A percentile compares a stretch with the other conserved stretches of the same genome.
These are phyloP conservation scores for Calonectria montana DNA, from an alignment of 2,329 filamentous ascomycete species.

Conservation along the genomic window DNA sequence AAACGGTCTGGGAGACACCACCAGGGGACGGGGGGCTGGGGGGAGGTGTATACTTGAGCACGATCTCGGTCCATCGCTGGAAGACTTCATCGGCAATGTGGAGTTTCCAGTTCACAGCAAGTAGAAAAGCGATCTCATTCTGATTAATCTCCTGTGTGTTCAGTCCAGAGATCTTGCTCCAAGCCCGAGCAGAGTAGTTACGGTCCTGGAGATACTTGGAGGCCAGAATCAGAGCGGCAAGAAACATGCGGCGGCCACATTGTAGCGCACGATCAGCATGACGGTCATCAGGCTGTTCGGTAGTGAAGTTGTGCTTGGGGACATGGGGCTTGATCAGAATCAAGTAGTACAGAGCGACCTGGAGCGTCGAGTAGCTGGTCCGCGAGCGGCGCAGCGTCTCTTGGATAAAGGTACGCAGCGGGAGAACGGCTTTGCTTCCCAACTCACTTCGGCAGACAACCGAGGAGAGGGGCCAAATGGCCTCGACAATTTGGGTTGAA, in stretches of 20 bases:
- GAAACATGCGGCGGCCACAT: slow-evolving; percentile 97
- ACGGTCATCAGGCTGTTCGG: slow-evolving; percentile 82
- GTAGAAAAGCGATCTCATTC: slow-evolving; percentile 92
- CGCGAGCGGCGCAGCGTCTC: slow-evolving; percentile 95
- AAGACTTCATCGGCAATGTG: slow-evolving; percentile 92
- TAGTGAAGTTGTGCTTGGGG: slow-evolving; percentile 84
- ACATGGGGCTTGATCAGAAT: slow-evolving; percentile 93
- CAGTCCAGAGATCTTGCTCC: slow-evolving; percentile 99
- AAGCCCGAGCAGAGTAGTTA: slow-evolving; percentile 96
- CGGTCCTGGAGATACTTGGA: slow-evolving; percentile 98
- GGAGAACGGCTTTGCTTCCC: slow-evolving; percentile 81
- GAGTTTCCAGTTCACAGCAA: slow-evolving; percentile 92
- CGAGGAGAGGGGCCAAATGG: slow-evolving; percentile 94
- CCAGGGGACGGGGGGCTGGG: slow-evolving; percentile 68
- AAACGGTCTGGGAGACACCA: slow-evolving; percentile 53
- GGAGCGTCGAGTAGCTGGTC: slow-evolving; percentile 96
- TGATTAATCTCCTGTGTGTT: slow-evolving; percentile 94
- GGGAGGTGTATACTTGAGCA: slow-evolving; percentile 86
- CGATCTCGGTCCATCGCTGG: slow-evolving; percentile 93
- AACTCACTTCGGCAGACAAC: slow-evolving; percentile 79
- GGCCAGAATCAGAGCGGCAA: slow-evolving; percentile 92
- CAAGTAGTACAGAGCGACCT: slow-evolving; percentile 96
- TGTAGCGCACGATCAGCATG: slow-evolving; percentile 84
- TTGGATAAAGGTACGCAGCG: slow-evolving; percentile 95
- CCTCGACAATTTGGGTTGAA: slow-evolving; percentile 95